Evolutionary conservation across 148 eudicot species (phyloP).

Genomic region (Camellia sinensis): DNA sequence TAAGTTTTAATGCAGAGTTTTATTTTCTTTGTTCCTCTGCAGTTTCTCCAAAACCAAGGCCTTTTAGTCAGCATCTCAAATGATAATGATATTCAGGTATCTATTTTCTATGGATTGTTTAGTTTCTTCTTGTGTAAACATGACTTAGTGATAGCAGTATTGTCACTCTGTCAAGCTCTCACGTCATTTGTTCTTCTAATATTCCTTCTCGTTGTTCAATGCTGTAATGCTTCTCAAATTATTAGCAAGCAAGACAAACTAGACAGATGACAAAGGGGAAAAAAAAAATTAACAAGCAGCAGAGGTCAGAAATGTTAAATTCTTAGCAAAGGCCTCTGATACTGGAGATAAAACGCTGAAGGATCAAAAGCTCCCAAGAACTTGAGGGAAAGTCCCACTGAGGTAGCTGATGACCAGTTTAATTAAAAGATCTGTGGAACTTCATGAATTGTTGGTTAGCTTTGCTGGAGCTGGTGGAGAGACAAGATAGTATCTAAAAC

Average conservation of each 20-base stretch:
- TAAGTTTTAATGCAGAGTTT: not conserved
- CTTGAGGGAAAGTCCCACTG: not conserved
- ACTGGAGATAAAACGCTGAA: not conserved
- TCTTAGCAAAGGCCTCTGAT: not conserved
- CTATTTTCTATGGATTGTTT: not conserved
- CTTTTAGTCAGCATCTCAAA: slow-evolving; percentile 52
- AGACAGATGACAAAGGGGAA: not conserved
- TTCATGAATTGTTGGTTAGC: not conserved
- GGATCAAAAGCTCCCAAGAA: not conserved
- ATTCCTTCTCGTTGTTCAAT: not conserved
- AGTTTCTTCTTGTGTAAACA: slow-evolving; percentile 5
- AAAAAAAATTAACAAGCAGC: too few relatives aligned
- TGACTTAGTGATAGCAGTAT: not conserved
- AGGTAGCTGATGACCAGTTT: not conserved
- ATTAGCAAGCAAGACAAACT: not conserved
- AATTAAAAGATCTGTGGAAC: not conserved
- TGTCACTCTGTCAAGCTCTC: not conserved
- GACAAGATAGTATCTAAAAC: not conserved
- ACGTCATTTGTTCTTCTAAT: not conserved
- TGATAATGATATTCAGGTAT: slow-evolving; percentile 65
- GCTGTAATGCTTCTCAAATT: not conserved
- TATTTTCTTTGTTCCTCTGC: slow-evolving; percentile 21
- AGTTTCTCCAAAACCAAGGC: slow-evolving; percentile 75
- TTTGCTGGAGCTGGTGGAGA: not conserved
- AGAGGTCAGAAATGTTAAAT: too few relatives aligned